A percentile compares a stretch with the other conserved stretches of the same genome.
Evolutionary conservation across 1,139 yeast genomes (phyloP).

Genomic region (Suhomyces coccinellae): DNA sequence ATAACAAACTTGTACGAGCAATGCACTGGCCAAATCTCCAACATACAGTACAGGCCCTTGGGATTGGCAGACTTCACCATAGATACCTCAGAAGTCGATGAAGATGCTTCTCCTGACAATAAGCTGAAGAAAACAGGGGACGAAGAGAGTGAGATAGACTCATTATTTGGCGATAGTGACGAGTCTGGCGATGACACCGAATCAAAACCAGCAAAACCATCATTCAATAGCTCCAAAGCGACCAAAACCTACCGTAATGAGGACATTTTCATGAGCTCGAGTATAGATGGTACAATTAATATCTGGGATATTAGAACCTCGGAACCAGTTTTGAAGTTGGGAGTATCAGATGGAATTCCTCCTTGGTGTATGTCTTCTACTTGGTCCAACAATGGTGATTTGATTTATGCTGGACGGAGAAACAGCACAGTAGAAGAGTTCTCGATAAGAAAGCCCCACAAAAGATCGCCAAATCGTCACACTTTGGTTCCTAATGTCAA

Average conservation of each 20-base stretch:
- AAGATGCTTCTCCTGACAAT: not conserved
- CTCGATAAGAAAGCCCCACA: constrained; percentile 63
- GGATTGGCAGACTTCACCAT: constrained; percentile 49
- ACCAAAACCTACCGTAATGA: constrained; percentile 44
- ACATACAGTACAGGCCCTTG: constrained; percentile 74
- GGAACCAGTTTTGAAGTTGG: constrained; percentile 51
- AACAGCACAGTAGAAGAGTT: constrained; percentile 87
- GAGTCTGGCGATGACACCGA: constrained; percentile 39
- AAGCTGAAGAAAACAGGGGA: constrained; percentile 24
- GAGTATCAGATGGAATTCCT: constrained; percentile 67
- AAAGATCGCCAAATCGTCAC: constrained; percentile 20
- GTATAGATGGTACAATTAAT: constrained; percentile 79
- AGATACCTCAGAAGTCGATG: constrained; percentile 10
- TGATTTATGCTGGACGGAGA: constrained; percentile 81
- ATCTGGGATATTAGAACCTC: constrained; percentile 77
- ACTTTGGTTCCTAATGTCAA: constrained; percentile 48
- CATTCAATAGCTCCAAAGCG: constrained; percentile 9
- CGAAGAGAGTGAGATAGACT: constrained; percentile 68
- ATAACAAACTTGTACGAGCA: constrained; percentile 49
- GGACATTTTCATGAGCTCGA: constrained; percentile 70
- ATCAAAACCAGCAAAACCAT: constrained; percentile 9
- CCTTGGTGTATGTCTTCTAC: constrained; percentile 97
- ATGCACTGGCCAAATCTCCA: constrained; percentile 76
- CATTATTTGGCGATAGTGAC: constrained; percentile 80
- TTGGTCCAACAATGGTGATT: constrained; percentile 86